Evolutionary conservation across 169 alveolate species (phyloP).

Genomic region (Plasmodium vivax): DNA sequence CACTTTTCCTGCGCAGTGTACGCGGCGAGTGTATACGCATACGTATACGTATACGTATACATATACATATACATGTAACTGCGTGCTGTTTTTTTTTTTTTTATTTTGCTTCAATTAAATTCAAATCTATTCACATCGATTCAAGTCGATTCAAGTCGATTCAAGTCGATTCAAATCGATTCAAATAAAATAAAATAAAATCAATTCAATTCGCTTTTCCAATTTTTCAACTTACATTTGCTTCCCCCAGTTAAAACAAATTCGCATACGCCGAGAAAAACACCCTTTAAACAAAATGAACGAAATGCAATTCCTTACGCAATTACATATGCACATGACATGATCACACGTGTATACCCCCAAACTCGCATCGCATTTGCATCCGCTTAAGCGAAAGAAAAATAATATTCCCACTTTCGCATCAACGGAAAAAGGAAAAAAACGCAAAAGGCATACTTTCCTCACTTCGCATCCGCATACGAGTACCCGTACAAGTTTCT

Average conservation of each 20-base stretch:
- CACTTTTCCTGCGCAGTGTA: background rate
- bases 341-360: background rate
- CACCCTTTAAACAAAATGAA: background rate
- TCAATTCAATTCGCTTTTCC: background rate
- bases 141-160: background rate
- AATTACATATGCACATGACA: background rate
- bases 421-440: background rate
- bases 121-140: background rate
- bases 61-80: background rate
- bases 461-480: background rate
- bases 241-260: background rate
- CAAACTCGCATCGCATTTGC: background rate
- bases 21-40: background rate
- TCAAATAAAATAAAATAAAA: no score
- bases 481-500: background rate
- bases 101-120: background rate
- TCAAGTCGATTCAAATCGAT: no score
- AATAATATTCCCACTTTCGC: background rate
- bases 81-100: background rate
- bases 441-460: background rate
- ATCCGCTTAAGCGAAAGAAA: background rate
- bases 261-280: background rate
- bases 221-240: background rate
- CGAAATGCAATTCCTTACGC: background rate
- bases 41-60: no score